Conservation (phyloP, 2,329 filamentous ascomycete species). For the Ascocoryne sarcoides region DNA sequence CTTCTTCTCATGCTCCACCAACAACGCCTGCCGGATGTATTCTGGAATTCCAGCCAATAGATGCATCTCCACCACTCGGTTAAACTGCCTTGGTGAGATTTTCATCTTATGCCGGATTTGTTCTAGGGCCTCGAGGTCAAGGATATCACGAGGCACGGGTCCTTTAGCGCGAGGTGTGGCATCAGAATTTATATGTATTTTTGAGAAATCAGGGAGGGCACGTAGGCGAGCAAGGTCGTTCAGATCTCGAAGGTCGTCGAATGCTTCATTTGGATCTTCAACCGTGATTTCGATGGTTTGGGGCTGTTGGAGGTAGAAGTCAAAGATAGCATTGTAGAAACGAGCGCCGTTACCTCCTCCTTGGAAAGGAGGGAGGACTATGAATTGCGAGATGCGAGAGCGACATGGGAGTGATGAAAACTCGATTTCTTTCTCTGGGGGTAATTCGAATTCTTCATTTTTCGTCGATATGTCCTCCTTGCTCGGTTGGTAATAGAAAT, state of each 20-base stretch:
- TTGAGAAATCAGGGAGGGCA: slow-evolving; percentile 46
- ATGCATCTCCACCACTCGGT: slow-evolving; percentile 67
- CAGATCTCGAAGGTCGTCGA: slow-evolving; percentile 70
- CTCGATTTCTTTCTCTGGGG: slow-evolving; percentile 19
- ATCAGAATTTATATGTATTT: slow-evolving; percentile 45
- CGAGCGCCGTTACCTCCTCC: slow-evolving; percentile 56
- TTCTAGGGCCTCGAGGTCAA: slow-evolving; percentile 49
- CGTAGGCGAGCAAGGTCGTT: slow-evolving; percentile 62
- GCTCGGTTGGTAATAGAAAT: slow-evolving; percentile 55
- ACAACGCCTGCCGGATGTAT: slow-evolving; percentile 44
- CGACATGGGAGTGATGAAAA: slow-evolving; percentile 62
- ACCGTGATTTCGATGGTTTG: slow-evolving; percentile 79
- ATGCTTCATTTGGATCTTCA: slow-evolving; percentile 85
- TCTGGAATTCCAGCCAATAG: slow-evolving; percentile 51
- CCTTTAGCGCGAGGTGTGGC: slow-evolving; percentile 42
- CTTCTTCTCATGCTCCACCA: slow-evolving; percentile 32
- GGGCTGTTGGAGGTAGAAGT: slow-evolving; percentile 54
- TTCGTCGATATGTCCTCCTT: slow-evolving; percentile 23
- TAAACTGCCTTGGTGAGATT: slow-evolving; percentile 70
- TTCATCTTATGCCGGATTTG: slow-evolving; percentile 53
- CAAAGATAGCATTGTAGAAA: slow-evolving; percentile 75
- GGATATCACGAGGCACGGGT: slow-evolving; percentile 42
- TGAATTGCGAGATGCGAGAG: slow-evolving; percentile 83
- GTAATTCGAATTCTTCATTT: slow-evolving; percentile 33
- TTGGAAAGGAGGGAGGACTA: slow-evolving; percentile 85